Evolutionary conservation across 2,329 filamentous ascomycete species (phyloP).

Genomic region (Pseudocercospora macadamiae): DNA sequence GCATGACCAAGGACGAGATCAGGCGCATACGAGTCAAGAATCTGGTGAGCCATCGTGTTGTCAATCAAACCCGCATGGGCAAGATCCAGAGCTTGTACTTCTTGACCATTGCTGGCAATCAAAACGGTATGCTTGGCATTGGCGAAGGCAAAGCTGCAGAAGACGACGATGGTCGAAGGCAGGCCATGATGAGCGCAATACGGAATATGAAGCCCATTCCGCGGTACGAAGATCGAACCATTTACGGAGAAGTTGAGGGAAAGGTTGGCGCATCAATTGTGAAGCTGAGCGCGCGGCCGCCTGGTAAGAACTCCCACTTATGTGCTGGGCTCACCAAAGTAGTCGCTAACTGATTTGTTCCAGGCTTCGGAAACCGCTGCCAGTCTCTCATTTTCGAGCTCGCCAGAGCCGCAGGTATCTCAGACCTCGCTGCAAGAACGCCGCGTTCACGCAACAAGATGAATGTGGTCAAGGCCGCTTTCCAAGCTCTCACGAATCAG

Average conservation of each 20-base stretch:
- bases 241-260: conserved; percentile 78
- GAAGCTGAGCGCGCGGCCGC: conserved; percentile 77
- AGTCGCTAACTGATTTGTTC: conserved; percentile 14
- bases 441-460: conserved; percentile 89
- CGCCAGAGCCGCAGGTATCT: conserved; percentile 81
- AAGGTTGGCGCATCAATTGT: conserved; percentile 91
- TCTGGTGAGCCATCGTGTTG: conserved; percentile 73
- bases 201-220: conserved; percentile 91
- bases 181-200: conserved; percentile 80
- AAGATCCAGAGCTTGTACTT: conserved; percentile 80
- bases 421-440: conserved; percentile 82
- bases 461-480: conserved; percentile 94
- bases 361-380: conserved; percentile 92
- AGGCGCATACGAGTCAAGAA: conserved; percentile 66
- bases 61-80: conserved; percentile 94
- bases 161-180: conserved; percentile 64
- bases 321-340: no score
- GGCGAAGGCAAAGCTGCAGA: conserved; percentile 90
- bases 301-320: conserved; percentile 65
- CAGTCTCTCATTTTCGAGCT: conserved; percentile 94
- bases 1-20: conserved; percentile 54
- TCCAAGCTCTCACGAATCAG: conserved; percentile 80
- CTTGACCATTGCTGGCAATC: conserved; percentile 83
- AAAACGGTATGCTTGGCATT: conserved; percentile 80
- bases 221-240: conserved; percentile 88